These are phyloP conservation scores for Allium cepa DNA, from an alignment of 106 monocot species.

Conservation along the genomic window DNA sequence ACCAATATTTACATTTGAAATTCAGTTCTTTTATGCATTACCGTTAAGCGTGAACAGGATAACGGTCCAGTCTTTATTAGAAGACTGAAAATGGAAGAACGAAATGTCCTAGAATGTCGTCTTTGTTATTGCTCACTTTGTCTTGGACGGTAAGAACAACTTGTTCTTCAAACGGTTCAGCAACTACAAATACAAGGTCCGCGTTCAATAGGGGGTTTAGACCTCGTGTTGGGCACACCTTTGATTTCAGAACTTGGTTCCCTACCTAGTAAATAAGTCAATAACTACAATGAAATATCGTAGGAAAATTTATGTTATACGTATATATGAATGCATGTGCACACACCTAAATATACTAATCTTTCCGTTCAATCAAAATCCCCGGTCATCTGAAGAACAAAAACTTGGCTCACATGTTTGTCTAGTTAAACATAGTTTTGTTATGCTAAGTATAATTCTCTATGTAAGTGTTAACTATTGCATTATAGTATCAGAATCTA, in stretches of 20 bases:
- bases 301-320: background rate
- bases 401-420: no score
- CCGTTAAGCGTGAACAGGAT: constrained; percentile 37
- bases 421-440: no score
- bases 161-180: constrained; percentile 59
- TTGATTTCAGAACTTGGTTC: constrained; percentile 31
- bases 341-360: no score
- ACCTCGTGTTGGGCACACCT: constrained; percentile 6
- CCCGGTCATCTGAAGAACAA: no score
- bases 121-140: constrained; percentile 22
- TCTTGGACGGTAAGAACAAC: constrained; percentile 37
- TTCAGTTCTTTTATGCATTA: no score
- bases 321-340: background rate
- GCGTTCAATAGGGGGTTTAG: constrained; percentile 46
- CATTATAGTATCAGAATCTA: no score
- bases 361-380: no score
- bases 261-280: constrained; percentile 18
- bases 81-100: constrained; percentile 33
- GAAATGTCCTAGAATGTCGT: constrained; percentile 48
- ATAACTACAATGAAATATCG: background rate
- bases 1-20: no score
- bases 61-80: constrained; percentile 57
- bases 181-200: constrained; percentile 49
- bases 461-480: no score
- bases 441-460: no score